phyloP scores from a whole-genome alignment of 2,329 filamentous ascomycete genomes.

The Talaromyces sp. region DNA sequence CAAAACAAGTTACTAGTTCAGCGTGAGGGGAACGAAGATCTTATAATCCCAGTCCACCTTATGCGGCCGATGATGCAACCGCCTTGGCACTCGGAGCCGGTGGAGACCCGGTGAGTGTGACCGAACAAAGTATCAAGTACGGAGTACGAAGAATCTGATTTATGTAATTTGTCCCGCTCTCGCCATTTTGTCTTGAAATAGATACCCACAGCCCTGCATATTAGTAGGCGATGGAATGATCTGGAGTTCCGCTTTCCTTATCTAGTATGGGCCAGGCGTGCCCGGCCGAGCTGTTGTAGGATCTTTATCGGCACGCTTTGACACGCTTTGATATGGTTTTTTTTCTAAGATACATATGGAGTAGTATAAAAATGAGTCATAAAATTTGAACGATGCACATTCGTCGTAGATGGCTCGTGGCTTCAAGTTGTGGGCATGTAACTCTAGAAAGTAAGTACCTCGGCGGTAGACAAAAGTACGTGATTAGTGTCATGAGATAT shows the following conservation, averaged over 20 bases:
- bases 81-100: neutral
- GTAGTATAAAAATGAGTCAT: conserved; percentile 4
- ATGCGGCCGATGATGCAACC: conserved; percentile 5
- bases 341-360: neutral
- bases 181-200: neutral
- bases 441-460: no score
- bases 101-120: neutral
- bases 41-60: conserved; percentile 1
- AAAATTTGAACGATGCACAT: no score
- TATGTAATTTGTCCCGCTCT: neutral
- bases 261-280: no score
- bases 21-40: neutral
- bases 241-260: neutral
- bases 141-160: neutral
- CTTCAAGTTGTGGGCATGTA: neutral
- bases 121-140: neutral
- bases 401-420: no score
- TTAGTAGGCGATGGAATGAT: no score
- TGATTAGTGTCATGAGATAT: no score
- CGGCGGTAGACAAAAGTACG: no score
- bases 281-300: no score
- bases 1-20: neutral
- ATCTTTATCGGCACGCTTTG: no score
- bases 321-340: no score
- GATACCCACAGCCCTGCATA: neutral